phyloP scores from a whole-genome alignment of 371 early-diverging fungal genomes.

The Dinochytrium kinnereticum region DNA sequence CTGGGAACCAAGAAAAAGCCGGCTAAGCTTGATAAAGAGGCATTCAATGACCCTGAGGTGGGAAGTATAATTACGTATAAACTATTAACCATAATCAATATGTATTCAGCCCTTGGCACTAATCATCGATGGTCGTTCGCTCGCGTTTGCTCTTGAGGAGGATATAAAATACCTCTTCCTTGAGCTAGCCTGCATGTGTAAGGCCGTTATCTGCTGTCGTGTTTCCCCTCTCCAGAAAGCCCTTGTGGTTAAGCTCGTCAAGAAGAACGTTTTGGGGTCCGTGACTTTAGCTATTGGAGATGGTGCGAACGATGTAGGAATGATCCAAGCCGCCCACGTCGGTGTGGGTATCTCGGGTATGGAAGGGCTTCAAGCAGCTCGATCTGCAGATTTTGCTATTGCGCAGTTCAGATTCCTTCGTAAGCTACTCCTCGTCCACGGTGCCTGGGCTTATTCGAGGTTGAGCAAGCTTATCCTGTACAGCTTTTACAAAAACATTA shows the following conservation, averaged over 20 bases:
- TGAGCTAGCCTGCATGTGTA: constrained; percentile 36
- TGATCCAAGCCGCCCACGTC: constrained; percentile 98
- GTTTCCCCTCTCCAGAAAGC: constrained; percentile 99
- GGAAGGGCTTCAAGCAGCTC: constrained; percentile 97
- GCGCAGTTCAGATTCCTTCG: constrained; percentile 87
- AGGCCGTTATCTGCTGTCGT: constrained; percentile 96
- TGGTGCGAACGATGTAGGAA: constrained; percentile 98
- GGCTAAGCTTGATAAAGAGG: constrained; percentile 3
- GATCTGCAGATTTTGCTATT: constrained; percentile 96
- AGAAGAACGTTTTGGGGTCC: neutral
- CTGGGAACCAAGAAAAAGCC: neutral
- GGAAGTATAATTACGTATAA: neutral
- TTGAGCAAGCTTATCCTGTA: neutral
- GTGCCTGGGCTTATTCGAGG: constrained; percentile 92
- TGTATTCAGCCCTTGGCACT: constrained; percentile 60
- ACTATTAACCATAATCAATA: neutral
- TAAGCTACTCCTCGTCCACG: constrained; percentile 85
- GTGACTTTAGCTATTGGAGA: constrained; percentile 71
- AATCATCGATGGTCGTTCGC: constrained; percentile 81
- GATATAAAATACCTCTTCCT: constrained; percentile 45
- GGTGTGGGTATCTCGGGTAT: constrained; percentile 94
- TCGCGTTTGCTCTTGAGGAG: constrained; percentile 64
- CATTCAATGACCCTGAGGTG: constrained; percentile 17
- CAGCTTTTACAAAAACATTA: constrained; percentile 19
- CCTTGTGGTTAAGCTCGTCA: constrained; percentile 87